Evolutionary conservation across 768 basidiomycete genomes (phyloP).

Genomic region (Melanogaster broomeanus): DNA sequence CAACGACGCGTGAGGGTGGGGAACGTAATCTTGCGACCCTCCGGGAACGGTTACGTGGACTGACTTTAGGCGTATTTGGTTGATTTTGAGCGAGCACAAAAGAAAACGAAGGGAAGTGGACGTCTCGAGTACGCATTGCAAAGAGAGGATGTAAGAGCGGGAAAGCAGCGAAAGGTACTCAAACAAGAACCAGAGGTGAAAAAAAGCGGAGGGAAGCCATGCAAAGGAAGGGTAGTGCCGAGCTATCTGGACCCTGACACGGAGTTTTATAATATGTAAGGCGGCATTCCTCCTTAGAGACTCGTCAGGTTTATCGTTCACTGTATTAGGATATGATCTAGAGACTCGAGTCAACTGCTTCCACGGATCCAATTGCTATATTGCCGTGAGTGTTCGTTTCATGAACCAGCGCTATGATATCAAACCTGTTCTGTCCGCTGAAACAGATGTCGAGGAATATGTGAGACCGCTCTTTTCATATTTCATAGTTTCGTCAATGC

Average conservation of each 20-base stretch:
- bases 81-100: background rate
- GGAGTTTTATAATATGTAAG: conserved; percentile 1
- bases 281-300: background rate
- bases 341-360: conserved; percentile 6
- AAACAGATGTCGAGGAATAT: no score
- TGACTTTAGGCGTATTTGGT: background rate
- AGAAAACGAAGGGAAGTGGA: conserved; percentile 5
- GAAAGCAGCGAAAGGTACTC: background rate
- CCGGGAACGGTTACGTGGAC: background rate
- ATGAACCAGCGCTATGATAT: background rate
- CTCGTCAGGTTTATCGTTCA: background rate
- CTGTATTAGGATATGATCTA: conserved; percentile 3
- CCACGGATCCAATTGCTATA: conserved; percentile 4
- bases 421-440: no score
- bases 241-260: conserved; percentile 3
- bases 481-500: no score
- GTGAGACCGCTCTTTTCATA: no score
- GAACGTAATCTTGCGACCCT: background rate
- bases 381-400: conserved; percentile 1
- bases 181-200: background rate
- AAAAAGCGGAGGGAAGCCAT: background rate
- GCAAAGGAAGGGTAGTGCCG: background rate
- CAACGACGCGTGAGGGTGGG: background rate
- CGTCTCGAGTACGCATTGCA: conserved; percentile 3
- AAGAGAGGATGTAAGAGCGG: background rate